phyloP scores from a whole-genome alignment of 192 early-diverging fungal species.

The Entomortierella parvispora region DNA sequence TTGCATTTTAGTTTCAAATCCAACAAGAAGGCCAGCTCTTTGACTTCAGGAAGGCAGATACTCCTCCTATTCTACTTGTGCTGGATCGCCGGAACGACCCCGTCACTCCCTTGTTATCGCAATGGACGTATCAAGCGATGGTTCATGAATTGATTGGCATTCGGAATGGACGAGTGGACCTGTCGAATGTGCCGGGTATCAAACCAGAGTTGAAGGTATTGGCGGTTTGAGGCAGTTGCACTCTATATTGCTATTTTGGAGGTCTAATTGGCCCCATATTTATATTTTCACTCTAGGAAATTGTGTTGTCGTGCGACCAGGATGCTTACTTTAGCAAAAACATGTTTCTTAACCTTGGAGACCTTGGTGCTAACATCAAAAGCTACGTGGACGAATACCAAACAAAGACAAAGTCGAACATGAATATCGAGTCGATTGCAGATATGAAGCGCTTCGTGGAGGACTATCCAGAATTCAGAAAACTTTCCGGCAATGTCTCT shows the following conservation, averaged over 20 bases:
- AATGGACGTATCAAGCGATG: conserved; percentile 99
- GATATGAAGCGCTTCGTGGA: conserved; percentile 99
- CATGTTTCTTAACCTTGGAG: conserved; percentile 94
- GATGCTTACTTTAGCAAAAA: conserved; percentile 93
- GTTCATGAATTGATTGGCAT: conserved; percentile 97
- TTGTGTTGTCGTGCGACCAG: conserved; percentile 90
- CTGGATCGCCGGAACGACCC: conserved; percentile 96
- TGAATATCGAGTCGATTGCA: conserved; percentile 92
- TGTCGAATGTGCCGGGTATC: conserved; percentile 84
- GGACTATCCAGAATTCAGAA: conserved; percentile 97
- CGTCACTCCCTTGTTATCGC: conserved; percentile 91
- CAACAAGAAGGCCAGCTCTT: conserved; percentile 79
- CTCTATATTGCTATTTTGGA: too few relatives aligned
- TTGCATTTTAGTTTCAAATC: conserved; percentile 72
- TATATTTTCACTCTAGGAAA: too few relatives aligned
- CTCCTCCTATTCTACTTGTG: conserved; percentile 88
- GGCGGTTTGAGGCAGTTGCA: too few relatives aligned
- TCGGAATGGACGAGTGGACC: conserved; percentile 90
- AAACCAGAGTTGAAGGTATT: conserved; percentile 82
- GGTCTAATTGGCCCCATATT: conserved; percentile 22
- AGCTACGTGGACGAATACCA: conserved; percentile 96
- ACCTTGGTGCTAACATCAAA: conserved; percentile 94
- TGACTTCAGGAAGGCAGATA: conserved; percentile 81
- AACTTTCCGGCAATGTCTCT: conserved; percentile 95
- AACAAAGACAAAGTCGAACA: conserved; percentile 86